Conservation (phyloP, 257 asterid species). For the Solanum infundibuliforme region DNA sequence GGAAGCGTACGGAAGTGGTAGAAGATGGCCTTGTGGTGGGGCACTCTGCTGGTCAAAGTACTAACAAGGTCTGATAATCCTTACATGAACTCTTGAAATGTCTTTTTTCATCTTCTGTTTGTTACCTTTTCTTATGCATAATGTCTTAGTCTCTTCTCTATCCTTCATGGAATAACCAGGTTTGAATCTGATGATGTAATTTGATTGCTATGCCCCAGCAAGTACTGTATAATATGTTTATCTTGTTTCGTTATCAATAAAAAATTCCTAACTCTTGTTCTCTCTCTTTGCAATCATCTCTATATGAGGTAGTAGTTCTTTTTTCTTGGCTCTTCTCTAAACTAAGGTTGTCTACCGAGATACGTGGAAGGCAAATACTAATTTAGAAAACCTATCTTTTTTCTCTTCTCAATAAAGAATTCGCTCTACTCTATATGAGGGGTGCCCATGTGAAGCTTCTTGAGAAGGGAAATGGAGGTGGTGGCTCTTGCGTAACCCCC, state of each 20-base stretch:
- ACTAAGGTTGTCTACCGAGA: neutral
- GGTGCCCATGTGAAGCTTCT: neutral
- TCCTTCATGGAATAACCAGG: neutral
- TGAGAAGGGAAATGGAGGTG: neutral
- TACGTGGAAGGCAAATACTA: neutral
- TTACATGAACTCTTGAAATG: neutral
- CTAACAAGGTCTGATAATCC: conserved; percentile 33
- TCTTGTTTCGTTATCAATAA: neutral
- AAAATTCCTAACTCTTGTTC: neutral
- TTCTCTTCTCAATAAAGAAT: neutral
- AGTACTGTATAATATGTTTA: neutral
- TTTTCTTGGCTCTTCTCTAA: neutral
- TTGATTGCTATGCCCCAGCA: too few species aligned
- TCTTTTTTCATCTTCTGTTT: neutral
- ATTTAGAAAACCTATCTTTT: neutral
- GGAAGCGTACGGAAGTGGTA: conserved; percentile 22
- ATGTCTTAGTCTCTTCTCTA: neutral
- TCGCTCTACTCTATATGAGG: neutral
- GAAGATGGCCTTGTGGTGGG: conserved; percentile 15
- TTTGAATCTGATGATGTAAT: neutral
- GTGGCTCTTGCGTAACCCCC: neutral
- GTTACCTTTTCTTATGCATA: neutral
- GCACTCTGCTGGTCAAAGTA: conserved; percentile 19
- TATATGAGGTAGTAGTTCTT: neutral
- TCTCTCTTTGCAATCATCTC: neutral